These are phyloP conservation scores for Albizia julibrissin DNA, from an alignment of 306 rosid species.

Conservation along the genomic window DNA sequence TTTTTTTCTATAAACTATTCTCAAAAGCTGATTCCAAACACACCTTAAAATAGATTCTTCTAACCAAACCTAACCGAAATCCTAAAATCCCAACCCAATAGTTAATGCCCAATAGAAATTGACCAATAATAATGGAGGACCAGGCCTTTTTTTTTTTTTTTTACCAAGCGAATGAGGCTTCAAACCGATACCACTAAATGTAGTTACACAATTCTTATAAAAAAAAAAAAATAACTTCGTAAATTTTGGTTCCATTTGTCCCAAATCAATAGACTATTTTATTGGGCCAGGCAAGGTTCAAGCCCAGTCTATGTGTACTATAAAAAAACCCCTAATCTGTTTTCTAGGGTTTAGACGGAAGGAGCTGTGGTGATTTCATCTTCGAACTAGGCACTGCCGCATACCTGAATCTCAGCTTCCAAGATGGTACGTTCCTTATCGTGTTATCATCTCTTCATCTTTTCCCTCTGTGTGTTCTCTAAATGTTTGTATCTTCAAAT, in stretches of 20 bases:
- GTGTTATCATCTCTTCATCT: neutral
- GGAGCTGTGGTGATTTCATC: neutral
- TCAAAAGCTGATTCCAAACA: too few species aligned
- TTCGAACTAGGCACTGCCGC: neutral
- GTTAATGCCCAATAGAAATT: neutral
- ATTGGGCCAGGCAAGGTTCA: neutral
- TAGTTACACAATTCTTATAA: too few species aligned
- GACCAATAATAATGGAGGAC: too few species aligned
- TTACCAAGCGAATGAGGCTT: too few species aligned
- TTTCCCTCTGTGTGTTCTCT: neutral
- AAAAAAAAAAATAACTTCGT: too few species aligned
- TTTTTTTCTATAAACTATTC: too few species aligned
- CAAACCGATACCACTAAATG: too few species aligned
- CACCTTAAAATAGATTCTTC: too few species aligned
- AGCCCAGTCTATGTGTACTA: neutral
- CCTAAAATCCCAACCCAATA: neutral
- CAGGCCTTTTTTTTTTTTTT: too few species aligned
- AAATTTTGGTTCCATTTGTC: too few species aligned
- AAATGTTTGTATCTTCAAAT: neutral
- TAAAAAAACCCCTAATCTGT: neutral
- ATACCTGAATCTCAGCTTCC: neutral
- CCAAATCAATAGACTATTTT: neutral
- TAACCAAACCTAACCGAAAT: neutral
- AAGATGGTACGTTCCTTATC: conserved; percentile 21
- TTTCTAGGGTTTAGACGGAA: conserved; percentile 19